phyloP scores from a whole-genome alignment of 192 early-diverging fungal species.

The Linnemannia hyalina region DNA sequence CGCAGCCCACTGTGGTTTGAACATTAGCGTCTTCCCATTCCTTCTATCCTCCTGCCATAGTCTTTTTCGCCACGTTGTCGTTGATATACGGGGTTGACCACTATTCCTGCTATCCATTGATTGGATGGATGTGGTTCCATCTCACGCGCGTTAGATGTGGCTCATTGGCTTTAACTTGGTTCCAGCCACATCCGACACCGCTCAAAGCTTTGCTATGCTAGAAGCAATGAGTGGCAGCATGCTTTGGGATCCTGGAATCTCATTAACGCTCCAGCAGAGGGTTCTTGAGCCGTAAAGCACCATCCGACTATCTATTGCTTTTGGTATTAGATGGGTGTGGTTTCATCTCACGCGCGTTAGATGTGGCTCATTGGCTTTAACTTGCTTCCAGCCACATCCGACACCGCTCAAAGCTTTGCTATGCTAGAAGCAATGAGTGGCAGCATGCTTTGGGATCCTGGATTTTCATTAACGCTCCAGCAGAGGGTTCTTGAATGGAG shows the following conservation, averaged over 20 bases:
- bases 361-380: slow-evolving; percentile 22
- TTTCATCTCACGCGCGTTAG: slow-evolving; percentile 37
- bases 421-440: slow-evolving; percentile 24
- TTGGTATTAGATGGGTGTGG: slow-evolving; percentile 18
- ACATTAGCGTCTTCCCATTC: neutral
- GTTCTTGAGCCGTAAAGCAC: slow-evolving; percentile 28
- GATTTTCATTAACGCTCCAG: slow-evolving; percentile 34
- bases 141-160: slow-evolving; percentile 38
- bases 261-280: slow-evolving; percentile 39
- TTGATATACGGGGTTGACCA: slow-evolving; percentile 29
- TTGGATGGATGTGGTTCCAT: slow-evolving; percentile 33
- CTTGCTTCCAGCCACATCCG: slow-evolving; percentile 19
- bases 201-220: slow-evolving; percentile 26
- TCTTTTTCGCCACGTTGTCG: neutral
- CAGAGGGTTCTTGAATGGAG: slow-evolving; percentile 43
- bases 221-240: slow-evolving; percentile 34
- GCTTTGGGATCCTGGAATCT: slow-evolving; percentile 46
- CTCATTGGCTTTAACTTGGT: slow-evolving; percentile 18
- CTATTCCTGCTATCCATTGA: slow-evolving; percentile 27
- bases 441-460: slow-evolving; percentile 48
- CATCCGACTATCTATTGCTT: slow-evolving; percentile 21
- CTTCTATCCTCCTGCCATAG: neutral
- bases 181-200: slow-evolving; percentile 19
- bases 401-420: slow-evolving; percentile 30
- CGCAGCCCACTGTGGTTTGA: neutral